Evolutionary conservation across 2,329 filamentous ascomycete genomes (phyloP), one percentile per base, ranked within the genome.

Genomic region (Acarospora socialis): DNA sequence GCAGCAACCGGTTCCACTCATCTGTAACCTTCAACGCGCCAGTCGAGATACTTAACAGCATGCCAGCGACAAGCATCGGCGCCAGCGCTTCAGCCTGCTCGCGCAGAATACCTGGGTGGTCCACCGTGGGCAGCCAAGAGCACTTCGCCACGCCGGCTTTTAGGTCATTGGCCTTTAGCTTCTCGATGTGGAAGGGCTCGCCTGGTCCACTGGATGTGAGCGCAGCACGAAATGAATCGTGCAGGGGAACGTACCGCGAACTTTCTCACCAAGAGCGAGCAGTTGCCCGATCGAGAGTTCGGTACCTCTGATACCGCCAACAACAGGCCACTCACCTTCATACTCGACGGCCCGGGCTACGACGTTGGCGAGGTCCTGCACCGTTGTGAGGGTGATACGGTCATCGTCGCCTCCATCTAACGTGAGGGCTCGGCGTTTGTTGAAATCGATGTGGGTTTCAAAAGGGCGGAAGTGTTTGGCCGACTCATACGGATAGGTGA

Each of bases 401-500:
- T 30, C 38, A 10, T 57, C 43, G 1, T 53, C 48, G 18, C 42
- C 38, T 9, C 48, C 53, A 14, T 55, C 46, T 3, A 55, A 20
- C 3, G 49, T 28, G 4, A 54, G 43, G 4, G 47, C 48, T 10
- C 49, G 49, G 9, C 50, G 45, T 7, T 53, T 51, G 3, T 43
- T 32, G n/a, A 60, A 54, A 39, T 61, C 52, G 31, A 57, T 44
- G 2, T 39, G 40, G 1, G 48, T 49, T 7, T 53, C 40, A 9
- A 57, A 32, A 4, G 46, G 44, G 1, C 50, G 42, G 0, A 73
- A 42, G 19, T 65, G 51, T 21, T 59, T 63, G 5, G 59, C 46
- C 0, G 66, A 59, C 24, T 58, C 53, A 34, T 64, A 45, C 0
- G 70, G 68, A 30, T 52, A 60, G 1, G 63, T 65, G 20, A 71